A percentile compares a stretch with the other conserved stretches of the same genome.
These are phyloP conservation scores for Chaetothyriales sp. DNA, from an alignment of 2,329 filamentous ascomycete species.

Conservation along the genomic window DNA sequence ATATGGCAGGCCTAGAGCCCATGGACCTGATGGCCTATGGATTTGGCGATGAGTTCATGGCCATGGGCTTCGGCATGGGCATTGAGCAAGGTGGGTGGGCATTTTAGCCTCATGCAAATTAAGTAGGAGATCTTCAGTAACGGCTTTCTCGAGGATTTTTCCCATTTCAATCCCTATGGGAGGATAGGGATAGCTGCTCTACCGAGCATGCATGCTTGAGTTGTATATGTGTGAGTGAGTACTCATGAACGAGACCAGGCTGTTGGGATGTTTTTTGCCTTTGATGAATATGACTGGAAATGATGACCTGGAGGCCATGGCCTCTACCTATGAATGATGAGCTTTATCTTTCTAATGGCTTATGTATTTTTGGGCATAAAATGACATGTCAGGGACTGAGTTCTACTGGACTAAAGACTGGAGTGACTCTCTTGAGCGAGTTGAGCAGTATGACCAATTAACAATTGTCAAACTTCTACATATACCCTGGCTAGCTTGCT, in stretches of 20 bases:
- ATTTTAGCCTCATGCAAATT: neutral
- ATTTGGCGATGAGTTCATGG: constrained; percentile 19
- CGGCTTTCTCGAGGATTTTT: neutral
- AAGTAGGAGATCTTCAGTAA: neutral
- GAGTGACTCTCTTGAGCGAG: too few relatives aligned
- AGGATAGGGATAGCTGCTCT: neutral
- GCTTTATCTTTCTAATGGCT: too few relatives aligned
- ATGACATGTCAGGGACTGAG: too few relatives aligned
- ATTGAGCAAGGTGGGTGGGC: constrained; percentile 14
- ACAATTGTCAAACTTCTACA: too few relatives aligned
- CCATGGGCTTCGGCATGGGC: constrained; percentile 18
- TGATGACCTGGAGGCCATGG: neutral
- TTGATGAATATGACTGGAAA: neutral
- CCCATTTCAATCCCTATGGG: neutral
- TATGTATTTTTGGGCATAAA: too few relatives aligned
- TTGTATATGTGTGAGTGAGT: too few relatives aligned
- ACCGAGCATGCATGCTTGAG: too few relatives aligned
- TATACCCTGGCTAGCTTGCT: too few relatives aligned
- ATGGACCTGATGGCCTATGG: constrained; percentile 18
- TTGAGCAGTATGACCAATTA: too few relatives aligned
- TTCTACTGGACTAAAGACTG: too few relatives aligned
- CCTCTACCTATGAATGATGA: too few relatives aligned
- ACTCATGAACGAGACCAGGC: neutral
- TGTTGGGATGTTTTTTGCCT: constrained; percentile 17
- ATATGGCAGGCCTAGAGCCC: neutral